phyloP scores from a whole-genome alignment of 768 basidiomycete species.

The Termitomyces sp. region DNA sequence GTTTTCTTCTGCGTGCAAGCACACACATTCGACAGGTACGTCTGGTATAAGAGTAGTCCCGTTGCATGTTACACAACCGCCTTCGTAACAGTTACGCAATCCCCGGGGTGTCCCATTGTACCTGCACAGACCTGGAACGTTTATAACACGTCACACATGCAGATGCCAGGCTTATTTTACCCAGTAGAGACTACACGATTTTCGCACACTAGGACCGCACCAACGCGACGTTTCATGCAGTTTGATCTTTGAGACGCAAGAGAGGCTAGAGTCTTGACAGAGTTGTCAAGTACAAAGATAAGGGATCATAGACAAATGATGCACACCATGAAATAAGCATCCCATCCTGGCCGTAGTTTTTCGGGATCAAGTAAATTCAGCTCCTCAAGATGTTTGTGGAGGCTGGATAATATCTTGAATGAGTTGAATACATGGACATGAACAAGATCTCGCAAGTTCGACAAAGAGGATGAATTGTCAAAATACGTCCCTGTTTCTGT shows the following conservation, averaged over 20 bases:
- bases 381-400: constrained; percentile 60
- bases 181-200: constrained; percentile 77
- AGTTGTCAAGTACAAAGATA: neutral
- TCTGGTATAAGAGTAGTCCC: constrained; percentile 38
- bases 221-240: constrained; percentile 96
- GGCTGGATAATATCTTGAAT: constrained; percentile 45
- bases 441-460: constrained; percentile 41
- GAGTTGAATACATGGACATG: constrained; percentile 60
- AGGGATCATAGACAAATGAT: neutral
- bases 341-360: constrained; percentile 86
- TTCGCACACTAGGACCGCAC: constrained; percentile 86
- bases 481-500: constrained; percentile 17
- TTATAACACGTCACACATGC: neutral
- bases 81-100: constrained; percentile 83
- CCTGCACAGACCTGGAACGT: constrained; percentile 29
- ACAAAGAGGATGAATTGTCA: constrained; percentile 6
- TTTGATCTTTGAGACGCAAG: constrained; percentile 88
- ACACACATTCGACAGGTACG: constrained; percentile 74
- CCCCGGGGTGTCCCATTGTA: constrained; percentile 97
- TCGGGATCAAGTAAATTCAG: constrained; percentile 68
- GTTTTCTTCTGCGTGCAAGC: constrained; percentile 97
- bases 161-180: constrained; percentile 29
- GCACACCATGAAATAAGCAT: constrained; percentile 93
- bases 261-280: constrained; percentile 74
- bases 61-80: constrained; percentile 84